Evolutionary conservation across 2,329 filamentous ascomycete species (phyloP), one percentile per base, ranked within the genome.

Genomic region (Endoconidiophora polonica): DNA sequence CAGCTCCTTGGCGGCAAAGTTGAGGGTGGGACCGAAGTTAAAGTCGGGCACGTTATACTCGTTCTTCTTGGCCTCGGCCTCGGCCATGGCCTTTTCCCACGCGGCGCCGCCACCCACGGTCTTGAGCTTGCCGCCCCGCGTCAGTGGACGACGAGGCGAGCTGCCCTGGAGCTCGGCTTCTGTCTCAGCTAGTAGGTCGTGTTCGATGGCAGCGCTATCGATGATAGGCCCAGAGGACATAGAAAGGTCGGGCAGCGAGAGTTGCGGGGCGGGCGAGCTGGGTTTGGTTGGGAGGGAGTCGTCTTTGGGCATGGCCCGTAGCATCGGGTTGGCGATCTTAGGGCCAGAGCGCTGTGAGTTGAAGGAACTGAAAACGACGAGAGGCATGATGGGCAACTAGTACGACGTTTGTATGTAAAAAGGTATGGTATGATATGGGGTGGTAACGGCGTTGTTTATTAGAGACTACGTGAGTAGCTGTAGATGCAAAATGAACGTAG

Each of bases 1-100:
- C 3, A 52, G 41, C 26, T 54, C 49, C 33, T 49, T 46, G 26
- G 60, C 65, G 52, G 46, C 50, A 49, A 86, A 81, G 53, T 83
- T 81, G 57, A 85, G 67, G 0, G 88, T 94, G 4, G 81, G 86
- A 0, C 90, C 90, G 64, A 95, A 95, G 62, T 95, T 81, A 55
- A 94, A 76, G 3, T 73, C 66, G 1, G 86, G 85, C 54, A 94
- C 78, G 51, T 77, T 71, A 22, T 74, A 69, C 12, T 67, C 60
- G 0, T 61, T 46, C 46, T 53, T 53, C 51, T 53, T 39, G 54
- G 52, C 50, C 40, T 48, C 24, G 40, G 45, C 42, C 26, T 50
- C 43, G 42, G 26, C 26, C 18, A 23, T 23, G 3, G 40, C 14
- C 9, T 26, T 7, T 5, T 58, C 58, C 26, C 26, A 33, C 7